These are phyloP conservation scores for Cladosporium sp. DNA, from an alignment of 2,329 filamentous ascomycete genomes.

Conservation along the genomic window DNA sequence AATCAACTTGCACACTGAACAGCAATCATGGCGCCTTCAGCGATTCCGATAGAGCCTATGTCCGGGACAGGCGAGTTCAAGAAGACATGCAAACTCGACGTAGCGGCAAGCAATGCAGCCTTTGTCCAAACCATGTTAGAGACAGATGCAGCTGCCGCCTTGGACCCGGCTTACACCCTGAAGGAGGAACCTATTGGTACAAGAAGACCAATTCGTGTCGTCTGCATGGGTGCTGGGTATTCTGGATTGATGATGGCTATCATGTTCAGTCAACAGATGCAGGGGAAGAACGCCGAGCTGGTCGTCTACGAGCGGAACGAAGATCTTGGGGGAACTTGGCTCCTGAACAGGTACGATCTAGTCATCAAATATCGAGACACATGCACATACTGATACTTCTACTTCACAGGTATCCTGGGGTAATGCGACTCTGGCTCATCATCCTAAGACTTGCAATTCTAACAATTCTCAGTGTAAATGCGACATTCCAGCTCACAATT, in stretches of 20 bases:
- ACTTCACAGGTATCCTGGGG: neutral
- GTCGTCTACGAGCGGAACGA: constrained; percentile 46
- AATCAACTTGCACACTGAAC: neutral
- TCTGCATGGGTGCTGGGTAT: constrained; percentile 3
- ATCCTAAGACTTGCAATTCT: neutral
- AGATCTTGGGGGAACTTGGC: constrained; percentile 53
- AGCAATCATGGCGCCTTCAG: neutral
- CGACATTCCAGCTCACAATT: constrained; percentile 32
- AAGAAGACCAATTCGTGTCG: neutral
- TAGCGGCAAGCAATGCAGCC: neutral
- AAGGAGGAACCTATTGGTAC: constrained; percentile 2
- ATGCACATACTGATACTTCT: neutral
- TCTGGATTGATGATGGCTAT: neutral
- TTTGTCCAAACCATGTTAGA: neutral
- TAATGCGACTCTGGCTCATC: neutral
- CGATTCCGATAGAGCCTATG: neutral
- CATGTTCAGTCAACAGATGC: constrained; percentile 6
- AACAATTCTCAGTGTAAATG: neutral
- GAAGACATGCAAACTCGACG: neutral
- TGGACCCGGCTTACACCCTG: constrained; percentile 1
- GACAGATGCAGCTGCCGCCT: neutral
- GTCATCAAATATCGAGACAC: constrained; percentile 39
- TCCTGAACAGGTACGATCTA: constrained; percentile 51
- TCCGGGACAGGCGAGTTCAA: neutral
- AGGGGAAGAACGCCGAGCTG: constrained; percentile 3